Evolutionary conservation across 805 yeast species (phyloP).

Genomic region (Pichia eremophila): DNA sequence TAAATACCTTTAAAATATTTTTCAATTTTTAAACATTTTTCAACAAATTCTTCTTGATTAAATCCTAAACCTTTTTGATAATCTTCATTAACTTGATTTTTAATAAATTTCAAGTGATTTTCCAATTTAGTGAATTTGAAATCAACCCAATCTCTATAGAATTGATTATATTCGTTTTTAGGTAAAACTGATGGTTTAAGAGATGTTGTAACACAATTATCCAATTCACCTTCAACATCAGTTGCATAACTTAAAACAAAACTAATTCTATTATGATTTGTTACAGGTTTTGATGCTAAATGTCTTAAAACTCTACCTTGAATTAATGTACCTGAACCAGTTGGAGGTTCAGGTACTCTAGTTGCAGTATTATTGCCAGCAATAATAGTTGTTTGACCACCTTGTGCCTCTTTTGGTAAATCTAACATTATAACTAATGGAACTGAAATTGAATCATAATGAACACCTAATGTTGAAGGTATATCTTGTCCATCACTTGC

Average conservation of each 20-base stretch:
- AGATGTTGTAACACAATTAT: slow-evolving; percentile 27
- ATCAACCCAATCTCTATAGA: slow-evolving; percentile 29
- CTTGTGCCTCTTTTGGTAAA: slow-evolving; percentile 36
- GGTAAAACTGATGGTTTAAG: slow-evolving; percentile 28
- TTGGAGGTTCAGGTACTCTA: slow-evolving; percentile 31
- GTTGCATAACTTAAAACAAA: slow-evolving; percentile 26
- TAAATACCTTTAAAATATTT: slow-evolving; percentile 22
- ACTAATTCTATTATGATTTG: slow-evolving; percentile 28
- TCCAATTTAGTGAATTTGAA: slow-evolving; percentile 24
- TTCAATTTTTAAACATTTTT: slow-evolving; percentile 23
- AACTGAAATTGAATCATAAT: slow-evolving; percentile 37
- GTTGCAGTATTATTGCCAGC: slow-evolving; percentile 31
- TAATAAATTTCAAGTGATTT: slow-evolving; percentile 15
- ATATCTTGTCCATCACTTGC: slow-evolving; percentile 26
- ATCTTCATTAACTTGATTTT: slow-evolving; percentile 13
- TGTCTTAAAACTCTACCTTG: slow-evolving; percentile 41
- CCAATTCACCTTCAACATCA: slow-evolving; percentile 20
- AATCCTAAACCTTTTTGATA: slow-evolving; percentile 18
- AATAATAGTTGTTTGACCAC: slow-evolving; percentile 42
- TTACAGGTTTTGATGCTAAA: slow-evolving; percentile 36
- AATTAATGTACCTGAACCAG: slow-evolving; percentile 35
- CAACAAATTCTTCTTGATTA: slow-evolving; percentile 21
- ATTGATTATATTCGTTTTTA: slow-evolving; percentile 25
- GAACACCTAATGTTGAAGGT: slow-evolving; percentile 40
- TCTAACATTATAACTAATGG: slow-evolving; percentile 43